phyloP scores from a whole-genome alignment of 2,329 filamentous ascomycete genomes.

The Curvularia sp. region DNA sequence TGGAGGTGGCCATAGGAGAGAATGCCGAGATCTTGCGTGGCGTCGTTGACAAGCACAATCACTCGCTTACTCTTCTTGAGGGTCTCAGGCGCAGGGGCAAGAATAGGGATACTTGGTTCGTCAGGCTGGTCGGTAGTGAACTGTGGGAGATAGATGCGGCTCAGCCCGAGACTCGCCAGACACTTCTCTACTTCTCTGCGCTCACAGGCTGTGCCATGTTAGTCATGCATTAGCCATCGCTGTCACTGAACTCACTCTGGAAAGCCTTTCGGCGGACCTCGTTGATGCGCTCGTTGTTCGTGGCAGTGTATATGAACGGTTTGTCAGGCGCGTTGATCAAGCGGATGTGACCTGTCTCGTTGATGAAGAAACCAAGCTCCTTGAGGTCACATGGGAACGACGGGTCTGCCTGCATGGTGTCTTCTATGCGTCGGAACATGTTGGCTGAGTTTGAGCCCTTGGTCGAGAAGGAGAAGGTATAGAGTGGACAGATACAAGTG shows the following conservation, averaged over 20 bases:
- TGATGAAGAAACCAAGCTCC: constrained; percentile 81
- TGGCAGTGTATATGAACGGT: constrained; percentile 77
- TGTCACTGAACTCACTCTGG: constrained; percentile 61
- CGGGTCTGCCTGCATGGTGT: constrained; percentile 70
- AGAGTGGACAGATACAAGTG: constrained; percentile 3
- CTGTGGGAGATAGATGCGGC: constrained; percentile 68
- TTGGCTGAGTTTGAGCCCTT: not conserved
- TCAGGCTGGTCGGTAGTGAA: constrained; percentile 50
- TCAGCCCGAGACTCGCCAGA: constrained; percentile 66
- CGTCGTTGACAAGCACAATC: constrained; percentile 78
- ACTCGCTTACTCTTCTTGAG: constrained; percentile 67
- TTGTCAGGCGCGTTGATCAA: constrained; percentile 70
- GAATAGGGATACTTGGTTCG: constrained; percentile 71
- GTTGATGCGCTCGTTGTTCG: constrained; percentile 78
- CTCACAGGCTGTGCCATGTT: constrained; percentile 62
- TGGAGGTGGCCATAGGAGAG: constrained; percentile 73
- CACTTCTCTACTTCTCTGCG: constrained; percentile 67
- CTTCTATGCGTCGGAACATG: constrained; percentile 79
- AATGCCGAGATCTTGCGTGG: constrained; percentile 77
- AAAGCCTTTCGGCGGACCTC: constrained; percentile 72
- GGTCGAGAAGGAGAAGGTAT: not conserved
- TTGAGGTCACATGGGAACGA: constrained; percentile 70
- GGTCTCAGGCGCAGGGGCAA: constrained; percentile 61
- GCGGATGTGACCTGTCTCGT: constrained; percentile 75
- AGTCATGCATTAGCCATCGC: constrained; percentile 3